These are phyloP conservation scores for Heliamphora pulchella DNA, from an alignment of 179 eudicot species.

Conservation along the genomic window DNA sequence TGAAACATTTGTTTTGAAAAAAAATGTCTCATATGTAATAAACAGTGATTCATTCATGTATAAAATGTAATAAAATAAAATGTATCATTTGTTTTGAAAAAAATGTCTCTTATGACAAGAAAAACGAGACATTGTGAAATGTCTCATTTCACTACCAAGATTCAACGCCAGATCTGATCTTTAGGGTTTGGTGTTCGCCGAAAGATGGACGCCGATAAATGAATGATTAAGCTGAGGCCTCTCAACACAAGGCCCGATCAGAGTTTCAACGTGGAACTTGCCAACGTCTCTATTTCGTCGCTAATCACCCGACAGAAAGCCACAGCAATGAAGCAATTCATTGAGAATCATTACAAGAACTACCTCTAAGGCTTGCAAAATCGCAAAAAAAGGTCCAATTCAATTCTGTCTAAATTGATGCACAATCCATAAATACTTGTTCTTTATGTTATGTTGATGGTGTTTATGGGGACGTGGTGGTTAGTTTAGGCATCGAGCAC, in stretches of 20 bases:
- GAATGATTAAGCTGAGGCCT: constrained; percentile 29
- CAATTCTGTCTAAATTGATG: background rate
- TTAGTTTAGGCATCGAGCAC: constrained; percentile 45
- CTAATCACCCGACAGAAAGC: constrained; percentile 61
- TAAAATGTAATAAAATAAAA: too few relatives aligned
- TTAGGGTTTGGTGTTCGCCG: background rate
- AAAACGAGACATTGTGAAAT: too few relatives aligned
- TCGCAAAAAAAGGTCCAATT: constrained; percentile 48
- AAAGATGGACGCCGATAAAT: constrained; percentile 39
- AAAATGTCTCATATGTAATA: too few relatives aligned
- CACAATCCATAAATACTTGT: background rate
- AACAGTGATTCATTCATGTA: too few relatives aligned
- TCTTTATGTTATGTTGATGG: too few relatives aligned
- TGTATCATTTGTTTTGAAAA: too few relatives aligned
- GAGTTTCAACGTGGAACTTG: constrained; percentile 27
- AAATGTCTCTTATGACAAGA: too few relatives aligned
- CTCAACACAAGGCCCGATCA: constrained; percentile 32
- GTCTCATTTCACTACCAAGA: too few relatives aligned
- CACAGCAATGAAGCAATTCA: constrained; percentile 58
- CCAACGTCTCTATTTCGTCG: constrained; percentile 45
- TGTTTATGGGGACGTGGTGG: background rate
- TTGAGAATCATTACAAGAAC: constrained; percentile 64
- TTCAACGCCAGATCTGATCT: background rate
- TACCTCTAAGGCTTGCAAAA: constrained; percentile 56
- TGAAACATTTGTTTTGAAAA: too few relatives aligned